Evolutionary conservation across 2,329 filamentous ascomycete species (phyloP).

Genomic region (Aureobasidium mangrovei): DNA sequence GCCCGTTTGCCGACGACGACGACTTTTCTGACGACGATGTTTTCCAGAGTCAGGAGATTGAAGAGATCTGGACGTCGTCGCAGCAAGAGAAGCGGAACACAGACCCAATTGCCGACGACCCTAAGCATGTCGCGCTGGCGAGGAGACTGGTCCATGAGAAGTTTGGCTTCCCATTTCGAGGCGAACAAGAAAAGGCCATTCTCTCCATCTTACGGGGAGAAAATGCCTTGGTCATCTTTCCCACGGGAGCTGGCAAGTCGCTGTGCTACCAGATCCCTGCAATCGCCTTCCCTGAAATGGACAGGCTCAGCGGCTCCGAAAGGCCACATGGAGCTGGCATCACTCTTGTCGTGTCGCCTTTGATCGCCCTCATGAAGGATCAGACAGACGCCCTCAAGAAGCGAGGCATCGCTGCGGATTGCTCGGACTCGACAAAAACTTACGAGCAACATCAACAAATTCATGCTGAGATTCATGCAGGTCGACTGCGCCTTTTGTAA

Average conservation of each 20-base stretch:
- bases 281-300: slow-evolving; percentile 35
- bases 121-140: slow-evolving; percentile 16
- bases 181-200: slow-evolving; percentile 40
- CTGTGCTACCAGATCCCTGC: slow-evolving; percentile 39
- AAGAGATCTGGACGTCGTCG: slow-evolving; percentile 10
- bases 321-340: slow-evolving; percentile 36
- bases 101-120: background rate
- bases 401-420: slow-evolving; percentile 44
- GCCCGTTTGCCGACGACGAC: background rate
- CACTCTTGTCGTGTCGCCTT: slow-evolving; percentile 48
- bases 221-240: slow-evolving; percentile 37
- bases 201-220: slow-evolving; percentile 34
- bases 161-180: slow-evolving; percentile 37
- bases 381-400: slow-evolving; percentile 48
- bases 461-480: slow-evolving; percentile 39
- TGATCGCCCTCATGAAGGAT: slow-evolving; percentile 53
- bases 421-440: slow-evolving; percentile 48
- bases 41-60: background rate
- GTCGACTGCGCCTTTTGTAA: slow-evolving; percentile 41
- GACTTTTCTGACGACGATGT: background rate
- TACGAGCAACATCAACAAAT: slow-evolving; percentile 33
- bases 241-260: slow-evolving; percentile 36
- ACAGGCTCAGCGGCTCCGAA: slow-evolving; percentile 29
- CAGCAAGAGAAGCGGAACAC: background rate
- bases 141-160: slow-evolving; percentile 32